phyloP scores from a whole-genome alignment of 2,329 filamentous ascomycete genomes.

The Tetracladium maxilliforme region DNA sequence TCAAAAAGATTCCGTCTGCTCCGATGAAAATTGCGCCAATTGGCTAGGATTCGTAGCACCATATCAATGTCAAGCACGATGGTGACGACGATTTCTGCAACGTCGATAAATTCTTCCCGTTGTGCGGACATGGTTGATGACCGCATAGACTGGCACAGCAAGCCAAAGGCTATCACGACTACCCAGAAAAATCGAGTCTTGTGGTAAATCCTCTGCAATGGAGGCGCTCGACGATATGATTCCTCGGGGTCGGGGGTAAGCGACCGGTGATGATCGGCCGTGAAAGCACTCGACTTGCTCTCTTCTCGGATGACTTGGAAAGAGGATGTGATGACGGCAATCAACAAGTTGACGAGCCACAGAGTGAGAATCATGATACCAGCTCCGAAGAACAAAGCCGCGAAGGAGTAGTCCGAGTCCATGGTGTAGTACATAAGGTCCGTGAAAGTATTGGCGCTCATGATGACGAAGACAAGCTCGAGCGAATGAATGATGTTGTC shows the following conservation, averaged over 20 bases:
- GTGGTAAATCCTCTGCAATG: slow-evolving; percentile 58
- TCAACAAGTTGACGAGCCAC: slow-evolving; percentile 88
- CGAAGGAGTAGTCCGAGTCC: slow-evolving; percentile 77
- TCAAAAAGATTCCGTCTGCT: slow-evolving; percentile 69
- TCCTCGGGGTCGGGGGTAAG: slow-evolving; percentile 12
- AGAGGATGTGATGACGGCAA: slow-evolving; percentile 95
- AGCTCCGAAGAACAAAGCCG: slow-evolving; percentile 62
- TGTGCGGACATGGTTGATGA: slow-evolving; percentile 58
- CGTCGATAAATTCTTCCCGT: slow-evolving; percentile 50
- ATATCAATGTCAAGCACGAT: slow-evolving; percentile 72
- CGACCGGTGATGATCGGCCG: slow-evolving; percentile 48
- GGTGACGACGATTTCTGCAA: slow-evolving; percentile 63
- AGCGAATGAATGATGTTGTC: slow-evolving; percentile 88
- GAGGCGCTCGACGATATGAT: slow-evolving; percentile 22
- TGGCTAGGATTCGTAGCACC: slow-evolving; percentile 56
- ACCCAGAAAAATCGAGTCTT: slow-evolving; percentile 71
- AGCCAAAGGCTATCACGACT: slow-evolving; percentile 59
- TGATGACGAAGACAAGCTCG: slow-evolving; percentile 92
- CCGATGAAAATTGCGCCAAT: slow-evolving; percentile 70
- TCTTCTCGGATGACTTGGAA: slow-evolving; percentile 98
- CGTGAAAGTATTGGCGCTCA: slow-evolving; percentile 95
- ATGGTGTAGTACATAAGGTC: slow-evolving; percentile 90
- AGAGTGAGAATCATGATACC: slow-evolving; percentile 84
- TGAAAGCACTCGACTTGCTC: slow-evolving; percentile 86
- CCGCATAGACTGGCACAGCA: slow-evolving; percentile 65